A percentile compares a stretch with the other conserved stretches of the same genome.
These are phyloP conservation scores for Rhizoclosmatium sp. DNA, from an alignment of 192 early-diverging fungal genomes.

Conservation along the genomic window DNA sequence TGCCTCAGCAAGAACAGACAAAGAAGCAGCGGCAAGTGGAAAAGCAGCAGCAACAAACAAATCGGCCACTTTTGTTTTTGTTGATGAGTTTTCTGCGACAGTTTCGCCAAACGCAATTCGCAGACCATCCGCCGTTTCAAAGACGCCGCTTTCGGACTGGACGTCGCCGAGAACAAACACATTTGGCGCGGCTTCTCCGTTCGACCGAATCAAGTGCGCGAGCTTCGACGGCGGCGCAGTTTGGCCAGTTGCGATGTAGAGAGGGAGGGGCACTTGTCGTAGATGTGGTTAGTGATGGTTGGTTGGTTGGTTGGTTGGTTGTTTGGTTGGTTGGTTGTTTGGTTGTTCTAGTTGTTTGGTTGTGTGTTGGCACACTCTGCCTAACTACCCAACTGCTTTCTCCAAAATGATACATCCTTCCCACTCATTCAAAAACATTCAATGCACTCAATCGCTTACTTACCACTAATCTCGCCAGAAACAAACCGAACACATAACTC, in stretches of 20 bases:
- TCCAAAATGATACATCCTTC: no score
- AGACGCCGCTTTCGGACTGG: constrained; percentile 45
- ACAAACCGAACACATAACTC: not conserved
- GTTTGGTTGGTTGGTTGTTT: not conserved
- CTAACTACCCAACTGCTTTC: no score
- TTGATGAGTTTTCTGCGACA: not conserved
- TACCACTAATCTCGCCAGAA: constrained; percentile 38
- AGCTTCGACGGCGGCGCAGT: constrained; percentile 65
- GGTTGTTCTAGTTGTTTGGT: not conserved
- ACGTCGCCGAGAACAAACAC: constrained; percentile 68
- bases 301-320: not conserved
- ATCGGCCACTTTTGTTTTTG: not conserved
- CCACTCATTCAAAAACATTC: no score
- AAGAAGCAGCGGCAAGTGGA: not conserved
- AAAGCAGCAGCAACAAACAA: not conserved
- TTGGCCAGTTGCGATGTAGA: constrained; percentile 79
- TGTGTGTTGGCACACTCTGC: not conserved
- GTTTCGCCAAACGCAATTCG: constrained; percentile 66
- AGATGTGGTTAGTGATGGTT: no score
- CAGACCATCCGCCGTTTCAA: constrained; percentile 66
- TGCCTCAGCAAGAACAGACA: not conserved
- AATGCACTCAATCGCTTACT: not conserved
- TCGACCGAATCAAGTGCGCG: constrained; percentile 56
- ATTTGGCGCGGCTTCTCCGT: constrained; percentile 82
- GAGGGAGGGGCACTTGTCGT: constrained; percentile 69